Conservation (phyloP, 2,329 filamentous ascomycete species). For the Emmonsiellopsis sp. region DNA sequence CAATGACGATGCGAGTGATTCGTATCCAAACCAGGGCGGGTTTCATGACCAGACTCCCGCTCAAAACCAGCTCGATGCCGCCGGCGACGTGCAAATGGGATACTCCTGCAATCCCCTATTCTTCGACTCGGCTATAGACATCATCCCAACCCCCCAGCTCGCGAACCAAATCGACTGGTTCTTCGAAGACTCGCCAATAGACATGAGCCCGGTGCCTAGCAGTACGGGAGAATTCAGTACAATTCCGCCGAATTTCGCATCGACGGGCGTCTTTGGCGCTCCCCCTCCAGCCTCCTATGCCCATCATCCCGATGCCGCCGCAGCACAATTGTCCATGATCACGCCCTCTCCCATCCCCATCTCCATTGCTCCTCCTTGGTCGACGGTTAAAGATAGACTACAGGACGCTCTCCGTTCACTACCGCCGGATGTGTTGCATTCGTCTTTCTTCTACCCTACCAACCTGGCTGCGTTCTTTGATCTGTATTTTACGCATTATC, state of each 20-base stretch:
- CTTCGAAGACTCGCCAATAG: not conserved
- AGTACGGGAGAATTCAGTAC: not conserved
- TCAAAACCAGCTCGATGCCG: too few species aligned
- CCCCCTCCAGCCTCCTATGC: too few species aligned
- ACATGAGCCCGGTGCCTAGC: not conserved
- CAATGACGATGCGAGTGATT: not conserved
- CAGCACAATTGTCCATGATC: constrained; percentile 2
- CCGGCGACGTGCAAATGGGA: not conserved
- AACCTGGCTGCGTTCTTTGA: constrained; percentile 17
- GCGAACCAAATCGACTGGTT: not conserved
- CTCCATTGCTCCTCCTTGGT: constrained; percentile 13
- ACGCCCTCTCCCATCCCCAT: constrained; percentile 8
- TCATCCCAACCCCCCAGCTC: not conserved
- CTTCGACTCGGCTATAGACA: not conserved
- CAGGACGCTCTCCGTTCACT: constrained; percentile 13
- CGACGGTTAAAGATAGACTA: constrained; percentile 12
- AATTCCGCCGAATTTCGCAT: not conserved
- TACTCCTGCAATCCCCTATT: not conserved
- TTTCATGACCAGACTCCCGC: not conserved
- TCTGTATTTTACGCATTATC: constrained; percentile 20
- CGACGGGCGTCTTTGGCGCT: too few species aligned
- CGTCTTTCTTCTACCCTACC: constrained; percentile 17
- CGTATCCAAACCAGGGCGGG: not conserved
- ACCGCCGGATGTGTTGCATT: constrained; percentile 11
- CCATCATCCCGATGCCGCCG: too few species aligned